Evolutionary conservation across 2,329 filamentous ascomycete genomes (phyloP).

Genomic region (Fusarium caatingaense): DNA sequence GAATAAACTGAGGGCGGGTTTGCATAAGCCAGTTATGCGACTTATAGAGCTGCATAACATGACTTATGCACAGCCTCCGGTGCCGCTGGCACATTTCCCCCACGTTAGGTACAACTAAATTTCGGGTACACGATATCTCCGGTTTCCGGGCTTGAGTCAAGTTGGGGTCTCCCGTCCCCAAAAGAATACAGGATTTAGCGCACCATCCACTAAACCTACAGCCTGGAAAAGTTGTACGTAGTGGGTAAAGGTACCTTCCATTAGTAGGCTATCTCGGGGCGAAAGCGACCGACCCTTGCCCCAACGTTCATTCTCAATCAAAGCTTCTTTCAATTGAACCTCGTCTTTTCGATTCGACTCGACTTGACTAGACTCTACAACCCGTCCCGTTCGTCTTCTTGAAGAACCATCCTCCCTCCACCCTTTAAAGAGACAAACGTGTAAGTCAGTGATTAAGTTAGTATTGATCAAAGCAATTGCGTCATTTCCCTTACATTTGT

Average conservation of each 20-base stretch:
- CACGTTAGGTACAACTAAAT: neutral
- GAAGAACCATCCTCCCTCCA: slow-evolving; percentile 16
- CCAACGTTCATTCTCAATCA: slow-evolving; percentile 29
- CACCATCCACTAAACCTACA: slow-evolving; percentile 16
- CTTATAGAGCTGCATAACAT: neutral
- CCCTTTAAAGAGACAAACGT: slow-evolving; percentile 11
- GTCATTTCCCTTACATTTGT: neutral
- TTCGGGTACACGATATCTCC: slow-evolving; percentile 39
- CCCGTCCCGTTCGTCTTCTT: neutral
- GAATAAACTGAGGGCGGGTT: slow-evolving; percentile 36
- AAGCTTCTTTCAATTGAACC: slow-evolving; percentile 33
- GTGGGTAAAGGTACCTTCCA: neutral
- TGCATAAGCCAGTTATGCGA: slow-evolving; percentile 28
- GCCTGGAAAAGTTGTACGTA: slow-evolving; percentile 6
- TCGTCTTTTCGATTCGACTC: slow-evolving; percentile 16
- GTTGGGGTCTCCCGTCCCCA: neutral
- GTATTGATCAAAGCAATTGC: slow-evolving; percentile 1
- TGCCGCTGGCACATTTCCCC: slow-evolving; percentile 23
- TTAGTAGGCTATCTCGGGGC: slow-evolving; percentile 30
- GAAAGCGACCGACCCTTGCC: slow-evolving; percentile 38
- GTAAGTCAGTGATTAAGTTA: slow-evolving; percentile 17
- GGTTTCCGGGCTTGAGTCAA: slow-evolving; percentile 25
- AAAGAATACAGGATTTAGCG: slow-evolving; percentile 16
- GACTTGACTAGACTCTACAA: slow-evolving; percentile 4
- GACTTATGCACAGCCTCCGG: slow-evolving; percentile 31